phyloP scores from a whole-genome alignment of 768 basidiomycete genomes.

The Mycena metata region DNA sequence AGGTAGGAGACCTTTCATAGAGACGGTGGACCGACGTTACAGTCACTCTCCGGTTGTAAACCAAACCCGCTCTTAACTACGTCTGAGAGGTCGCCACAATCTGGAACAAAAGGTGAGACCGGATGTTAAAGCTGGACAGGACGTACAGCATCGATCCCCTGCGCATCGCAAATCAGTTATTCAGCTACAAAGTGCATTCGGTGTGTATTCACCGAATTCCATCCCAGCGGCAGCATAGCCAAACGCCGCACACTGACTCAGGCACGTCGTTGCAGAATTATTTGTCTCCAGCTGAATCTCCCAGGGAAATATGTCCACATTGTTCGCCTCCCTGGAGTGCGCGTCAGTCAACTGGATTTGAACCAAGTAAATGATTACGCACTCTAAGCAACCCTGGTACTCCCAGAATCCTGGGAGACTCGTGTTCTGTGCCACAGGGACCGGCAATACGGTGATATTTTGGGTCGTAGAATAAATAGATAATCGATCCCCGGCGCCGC shows the following conservation, averaged over 20 bases:
- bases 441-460: constrained; percentile 65
- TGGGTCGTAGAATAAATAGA: constrained; percentile 72
- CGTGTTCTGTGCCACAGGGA: constrained; percentile 69
- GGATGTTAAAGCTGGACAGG: not conserved
- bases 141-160: constrained; percentile 76
- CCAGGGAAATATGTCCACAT: constrained; percentile 67
- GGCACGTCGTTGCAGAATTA: constrained; percentile 74
- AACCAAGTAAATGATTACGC: constrained; percentile 38
- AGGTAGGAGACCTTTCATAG: too few relatives aligned
- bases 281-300: constrained; percentile 71
- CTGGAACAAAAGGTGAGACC: constrained; percentile 49
- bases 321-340: constrained; percentile 60
- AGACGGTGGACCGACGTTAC: too few relatives aligned
- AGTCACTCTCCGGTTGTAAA: constrained; percentile 53
- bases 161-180: constrained; percentile 16
- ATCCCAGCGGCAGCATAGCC: constrained; percentile 81
- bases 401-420: constrained; percentile 73
- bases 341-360: not conserved
- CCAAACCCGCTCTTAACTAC: constrained; percentile 49
- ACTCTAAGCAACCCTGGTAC: constrained; percentile 80
- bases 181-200: not conserved
- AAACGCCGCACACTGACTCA: constrained; percentile 76
- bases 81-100: constrained; percentile 78
- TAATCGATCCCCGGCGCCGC: constrained; percentile 80
- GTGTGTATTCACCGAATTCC: constrained; percentile 50